Evolutionary conservation across 2,329 filamentous ascomycete species (phyloP).

Genomic region (Diatrype stigma): DNA sequence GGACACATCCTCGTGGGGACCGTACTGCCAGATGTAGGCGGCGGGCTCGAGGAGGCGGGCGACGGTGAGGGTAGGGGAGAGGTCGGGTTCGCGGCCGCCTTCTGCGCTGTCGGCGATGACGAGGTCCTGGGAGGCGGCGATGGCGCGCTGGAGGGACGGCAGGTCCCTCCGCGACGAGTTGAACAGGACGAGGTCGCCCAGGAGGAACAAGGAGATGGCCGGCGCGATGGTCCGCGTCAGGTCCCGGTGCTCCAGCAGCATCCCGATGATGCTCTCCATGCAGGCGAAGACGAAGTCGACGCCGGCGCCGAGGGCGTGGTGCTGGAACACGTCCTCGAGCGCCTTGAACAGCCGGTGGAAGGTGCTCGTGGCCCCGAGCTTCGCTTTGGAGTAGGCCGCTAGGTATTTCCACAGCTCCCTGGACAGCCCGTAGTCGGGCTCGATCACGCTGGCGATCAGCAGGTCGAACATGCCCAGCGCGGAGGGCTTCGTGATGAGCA

Average conservation of each 20-base stretch:
- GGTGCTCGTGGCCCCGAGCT: constrained; percentile 9
- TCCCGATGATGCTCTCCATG: constrained; percentile 17
- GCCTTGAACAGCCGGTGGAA: constrained; percentile 11
- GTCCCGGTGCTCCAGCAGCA: constrained; percentile 13
- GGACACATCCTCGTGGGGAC: constrained; percentile 13
- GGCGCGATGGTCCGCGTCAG: constrained; percentile 13
- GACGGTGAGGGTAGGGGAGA: too few relatives aligned
- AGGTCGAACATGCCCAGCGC: constrained; percentile 16
- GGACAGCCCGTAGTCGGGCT: constrained; percentile 11
- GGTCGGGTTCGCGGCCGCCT: neutral
- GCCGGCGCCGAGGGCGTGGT: constrained; percentile 8
- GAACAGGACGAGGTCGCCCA: constrained; percentile 13
- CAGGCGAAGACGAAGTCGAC: constrained; percentile 17
- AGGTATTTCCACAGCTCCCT: constrained; percentile 17
- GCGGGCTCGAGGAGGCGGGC: constrained; percentile 12
- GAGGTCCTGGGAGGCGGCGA: constrained; percentile 5
- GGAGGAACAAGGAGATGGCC: constrained; percentile 11
- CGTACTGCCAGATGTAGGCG: constrained; percentile 15
- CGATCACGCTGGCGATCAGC: constrained; percentile 14
- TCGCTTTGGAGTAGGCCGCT: constrained; percentile 11
- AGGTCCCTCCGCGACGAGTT: constrained; percentile 13
- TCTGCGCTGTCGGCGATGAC: constrained; percentile 1
- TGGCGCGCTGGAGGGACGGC: constrained; percentile 9
- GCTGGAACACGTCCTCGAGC: constrained; percentile 12
- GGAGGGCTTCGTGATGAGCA: constrained; percentile 13